Evolutionary conservation across 169 alveolate genomes (phyloP), one percentile per base, ranked within the genome.

Genomic region (Plasmodium coatneyi): DNA sequence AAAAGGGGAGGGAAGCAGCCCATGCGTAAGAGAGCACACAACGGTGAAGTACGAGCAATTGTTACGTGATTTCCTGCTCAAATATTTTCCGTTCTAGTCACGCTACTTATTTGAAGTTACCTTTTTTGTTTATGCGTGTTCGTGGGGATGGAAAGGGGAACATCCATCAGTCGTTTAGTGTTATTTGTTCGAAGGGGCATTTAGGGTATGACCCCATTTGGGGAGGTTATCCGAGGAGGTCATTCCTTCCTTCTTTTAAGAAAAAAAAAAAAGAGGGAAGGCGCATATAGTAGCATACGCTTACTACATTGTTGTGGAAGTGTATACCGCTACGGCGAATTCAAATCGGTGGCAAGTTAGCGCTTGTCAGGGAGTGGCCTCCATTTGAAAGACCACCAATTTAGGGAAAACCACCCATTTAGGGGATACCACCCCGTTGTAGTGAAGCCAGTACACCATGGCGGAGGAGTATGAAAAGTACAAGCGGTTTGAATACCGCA

Each of bases 401-500:
- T n/a, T n/a, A n/a, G n/a, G n/a, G n/a, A n/a, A n/a, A n/a, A n/a
- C n/a, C n/a, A n/a, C n/a, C n/a, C n/a, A n/a, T n/a, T n/a, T n/a
- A n/a, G n/a, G n/a, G 39, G 39, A 32, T 1, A 16, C 22, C 60
- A 49, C 14, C 12, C 34, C 76, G 4, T 66, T 19, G 76, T 66
- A 19, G n/a, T 9, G 19, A 3, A 4, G 0, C 7, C 36, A 12
- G 30, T 6, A 4, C 74, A 95, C 91, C 46, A 98, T 98, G 99
- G 98, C 98, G 92, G 99, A 98, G 95, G 99, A 97, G 89, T 97
- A 95, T 95, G 99, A 97, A 86, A 98, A 97, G 92, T 97, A 96
- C 92, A 98, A 97, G 96, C 98, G 99, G 71, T 98, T 98, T 89
- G 98, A 97, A 78, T 98, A 98, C 95, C 97, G 98, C 66, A 96